These are phyloP conservation scores for Ocimum tenuiflorum DNA, from an alignment of 257 asterid genomes.

Conservation along the genomic window DNA sequence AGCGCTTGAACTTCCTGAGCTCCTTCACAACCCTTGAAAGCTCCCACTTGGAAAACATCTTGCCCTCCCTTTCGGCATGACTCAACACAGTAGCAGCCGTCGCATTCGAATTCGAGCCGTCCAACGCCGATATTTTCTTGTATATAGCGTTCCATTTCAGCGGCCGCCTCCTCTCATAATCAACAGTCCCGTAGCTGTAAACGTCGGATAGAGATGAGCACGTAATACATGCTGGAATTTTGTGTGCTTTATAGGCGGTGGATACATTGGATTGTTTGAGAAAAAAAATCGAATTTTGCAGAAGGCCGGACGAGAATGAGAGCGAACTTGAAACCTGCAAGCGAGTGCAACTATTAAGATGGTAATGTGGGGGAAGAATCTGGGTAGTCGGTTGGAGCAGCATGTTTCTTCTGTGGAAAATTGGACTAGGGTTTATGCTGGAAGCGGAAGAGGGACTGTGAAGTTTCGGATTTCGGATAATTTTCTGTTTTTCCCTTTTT, in stretches of 20 bases:
- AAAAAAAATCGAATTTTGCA: conserved; percentile 29
- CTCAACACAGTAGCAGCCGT: conserved; percentile 64
- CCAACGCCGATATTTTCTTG: conserved; percentile 51
- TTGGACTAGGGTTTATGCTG: conserved; percentile 33
- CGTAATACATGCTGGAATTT: conserved; percentile 27
- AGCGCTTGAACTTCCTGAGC: conserved; percentile 76
- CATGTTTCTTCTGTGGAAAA: conserved; percentile 33
- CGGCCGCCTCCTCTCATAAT: conserved; percentile 50
- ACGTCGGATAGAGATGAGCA: conserved; percentile 54
- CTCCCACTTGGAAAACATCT: conserved; percentile 61
- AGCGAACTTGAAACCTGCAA: conserved; percentile 27
- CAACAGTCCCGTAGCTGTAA: conserved; percentile 52
- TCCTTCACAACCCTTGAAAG: conserved; percentile 67
- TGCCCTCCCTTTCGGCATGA: conserved; percentile 63
- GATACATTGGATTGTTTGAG: conserved; percentile 29
- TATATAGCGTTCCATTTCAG: conserved; percentile 55
- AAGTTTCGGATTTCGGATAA: background rate
- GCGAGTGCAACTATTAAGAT: conserved; percentile 16
- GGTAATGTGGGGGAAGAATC: conserved; percentile 31
- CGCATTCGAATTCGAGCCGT: conserved; percentile 28
- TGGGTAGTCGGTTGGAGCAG: conserved; percentile 53
- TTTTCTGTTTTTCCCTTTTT: background rate
- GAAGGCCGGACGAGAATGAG: conserved; percentile 43
- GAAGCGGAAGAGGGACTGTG: background rate
- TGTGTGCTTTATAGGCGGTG: conserved; percentile 21